Percentiles rank a stretch among this genome's conserved stretches.
These are phyloP conservation scores for Colletotrichum nymphaeae DNA, from an alignment of 2,329 filamentous ascomycete species.

Conservation along the genomic window DNA sequence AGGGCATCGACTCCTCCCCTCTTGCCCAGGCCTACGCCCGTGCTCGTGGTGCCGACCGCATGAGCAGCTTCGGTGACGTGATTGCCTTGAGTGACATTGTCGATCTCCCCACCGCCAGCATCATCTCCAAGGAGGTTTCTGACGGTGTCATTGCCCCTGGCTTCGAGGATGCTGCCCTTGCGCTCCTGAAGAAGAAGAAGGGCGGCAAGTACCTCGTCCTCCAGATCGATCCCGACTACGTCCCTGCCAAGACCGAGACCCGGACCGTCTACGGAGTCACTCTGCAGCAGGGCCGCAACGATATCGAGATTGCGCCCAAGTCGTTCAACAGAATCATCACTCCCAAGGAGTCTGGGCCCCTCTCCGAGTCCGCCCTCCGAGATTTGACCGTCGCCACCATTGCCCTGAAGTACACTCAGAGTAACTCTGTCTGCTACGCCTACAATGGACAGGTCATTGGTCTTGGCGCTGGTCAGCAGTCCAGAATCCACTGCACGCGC, in stretches of 20 bases:
- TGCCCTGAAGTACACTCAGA: slow-evolving; percentile 98
- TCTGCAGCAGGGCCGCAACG: slow-evolving; percentile 92
- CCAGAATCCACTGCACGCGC: slow-evolving; percentile 97
- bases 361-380: slow-evolving; percentile 85
- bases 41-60: slow-evolving; percentile 94
- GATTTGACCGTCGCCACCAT: slow-evolving; percentile 97
- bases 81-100: slow-evolving; percentile 93
- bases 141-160: slow-evolving; percentile 95
- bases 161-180: slow-evolving; percentile 86
- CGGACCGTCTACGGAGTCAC: slow-evolving; percentile 92
- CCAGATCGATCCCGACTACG: slow-evolving; percentile 91
- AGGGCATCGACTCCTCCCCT: slow-evolving; percentile 84
- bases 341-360: slow-evolving; percentile 78
- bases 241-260: slow-evolving; percentile 82
- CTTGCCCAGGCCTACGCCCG: slow-evolving; percentile 96
- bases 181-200: slow-evolving; percentile 98
- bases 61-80: slow-evolving; percentile 98
- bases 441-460: slow-evolving; percentile 93
- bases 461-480: slow-evolving; percentile 96
- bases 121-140: slow-evolving; percentile 97
- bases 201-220: slow-evolving; percentile 96
- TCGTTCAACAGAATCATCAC: slow-evolving; percentile 89
- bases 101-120: slow-evolving; percentile 93
- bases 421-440: slow-evolving; percentile 98
- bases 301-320: slow-evolving; percentile 84